A percentile compares a stretch with the other conserved stretches of the same genome.
Conservation (phyloP, 441 rosid genomes). For the Sinapis alba region DNA sequence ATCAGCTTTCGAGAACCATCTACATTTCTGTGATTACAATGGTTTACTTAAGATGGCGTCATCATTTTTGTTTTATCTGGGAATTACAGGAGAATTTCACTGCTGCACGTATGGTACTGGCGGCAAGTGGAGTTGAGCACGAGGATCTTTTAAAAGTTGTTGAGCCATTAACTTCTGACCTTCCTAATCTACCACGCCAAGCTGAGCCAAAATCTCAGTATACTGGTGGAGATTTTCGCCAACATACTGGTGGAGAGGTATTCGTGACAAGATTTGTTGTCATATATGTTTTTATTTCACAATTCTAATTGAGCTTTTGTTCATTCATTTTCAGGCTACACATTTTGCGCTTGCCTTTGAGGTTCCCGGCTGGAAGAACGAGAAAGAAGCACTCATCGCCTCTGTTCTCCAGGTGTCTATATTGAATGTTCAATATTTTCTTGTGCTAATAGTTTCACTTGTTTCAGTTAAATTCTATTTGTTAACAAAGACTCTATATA, state of each 20-base stretch:
- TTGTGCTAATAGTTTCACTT: neutral
- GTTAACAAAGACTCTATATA: neutral
- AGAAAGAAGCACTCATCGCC: neutral
- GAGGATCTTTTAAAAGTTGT: neutral
- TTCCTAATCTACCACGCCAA: neutral
- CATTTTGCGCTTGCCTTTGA: conserved; percentile 92
- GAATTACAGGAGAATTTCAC: conserved; percentile 23
- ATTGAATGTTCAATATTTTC: neutral
- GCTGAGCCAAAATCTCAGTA: neutral
- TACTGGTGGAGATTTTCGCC: neutral
- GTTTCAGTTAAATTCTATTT: neutral
- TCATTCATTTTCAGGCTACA: conserved; percentile 51
- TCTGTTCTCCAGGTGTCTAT: neutral
- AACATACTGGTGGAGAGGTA: conserved; percentile 4
- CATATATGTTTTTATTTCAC: neutral
- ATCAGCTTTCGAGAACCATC: neutral
- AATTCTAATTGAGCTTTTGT: neutral
- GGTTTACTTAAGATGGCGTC: neutral
- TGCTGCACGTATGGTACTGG: neutral
- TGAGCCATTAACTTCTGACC: neutral
- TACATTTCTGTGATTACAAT: neutral
- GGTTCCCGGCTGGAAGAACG: conserved; percentile 1
- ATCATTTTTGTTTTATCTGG: conserved; percentile 24
- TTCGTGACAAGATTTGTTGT: conserved; percentile 31
- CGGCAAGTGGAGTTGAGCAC: neutral